Percentiles rank a stretch among this genome's conserved stretches.
These are phyloP conservation scores for Cyberlindnera euphorbiiphila DNA, from an alignment of 805 yeast genomes.

Conservation along the genomic window DNA sequence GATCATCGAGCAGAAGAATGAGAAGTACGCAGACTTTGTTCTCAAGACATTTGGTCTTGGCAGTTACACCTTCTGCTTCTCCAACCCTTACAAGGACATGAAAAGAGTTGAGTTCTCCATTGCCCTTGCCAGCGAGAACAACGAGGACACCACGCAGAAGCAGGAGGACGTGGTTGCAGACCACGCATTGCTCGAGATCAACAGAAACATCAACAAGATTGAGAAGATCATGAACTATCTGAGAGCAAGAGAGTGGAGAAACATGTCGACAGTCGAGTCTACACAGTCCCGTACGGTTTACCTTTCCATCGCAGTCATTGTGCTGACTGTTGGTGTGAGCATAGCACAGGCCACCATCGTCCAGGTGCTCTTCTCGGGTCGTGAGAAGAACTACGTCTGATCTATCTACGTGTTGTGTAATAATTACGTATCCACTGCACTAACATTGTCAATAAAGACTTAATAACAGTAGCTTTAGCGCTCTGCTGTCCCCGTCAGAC, in stretches of 20 bases:
- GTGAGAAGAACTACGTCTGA: conserved; percentile 38
- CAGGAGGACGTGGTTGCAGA: conserved; percentile 50
- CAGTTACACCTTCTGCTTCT: conserved; percentile 63
- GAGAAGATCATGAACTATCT: conserved; percentile 71
- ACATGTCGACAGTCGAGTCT: conserved; percentile 83
- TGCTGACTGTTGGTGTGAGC: conserved; percentile 74
- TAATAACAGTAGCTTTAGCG: conserved; percentile 31
- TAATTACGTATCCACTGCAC: not conserved
- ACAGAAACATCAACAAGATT: conserved; percentile 53
- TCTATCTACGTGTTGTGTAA: no score
- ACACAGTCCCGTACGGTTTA: conserved; percentile 77
- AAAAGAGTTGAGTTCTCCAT: conserved; percentile 63
- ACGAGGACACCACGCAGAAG: conserved; percentile 31
- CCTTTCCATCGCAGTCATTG: conserved; percentile 67
- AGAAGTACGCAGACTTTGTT: conserved; percentile 61
- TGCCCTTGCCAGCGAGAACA: conserved; percentile 40
- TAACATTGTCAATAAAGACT: no score
- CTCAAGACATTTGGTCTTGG: conserved; percentile 55
- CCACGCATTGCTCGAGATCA: conserved; percentile 53
- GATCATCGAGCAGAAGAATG: conserved; percentile 48
- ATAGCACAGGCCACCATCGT: conserved; percentile 74
- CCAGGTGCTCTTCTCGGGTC: conserved; percentile 68
- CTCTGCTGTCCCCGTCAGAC: conserved; percentile 91
- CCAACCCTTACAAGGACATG: conserved; percentile 59
- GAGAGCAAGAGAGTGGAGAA: conserved; percentile 95